phyloP scores from a whole-genome alignment of 305 asterid genomes.

The Rubia tinctorum region DNA sequence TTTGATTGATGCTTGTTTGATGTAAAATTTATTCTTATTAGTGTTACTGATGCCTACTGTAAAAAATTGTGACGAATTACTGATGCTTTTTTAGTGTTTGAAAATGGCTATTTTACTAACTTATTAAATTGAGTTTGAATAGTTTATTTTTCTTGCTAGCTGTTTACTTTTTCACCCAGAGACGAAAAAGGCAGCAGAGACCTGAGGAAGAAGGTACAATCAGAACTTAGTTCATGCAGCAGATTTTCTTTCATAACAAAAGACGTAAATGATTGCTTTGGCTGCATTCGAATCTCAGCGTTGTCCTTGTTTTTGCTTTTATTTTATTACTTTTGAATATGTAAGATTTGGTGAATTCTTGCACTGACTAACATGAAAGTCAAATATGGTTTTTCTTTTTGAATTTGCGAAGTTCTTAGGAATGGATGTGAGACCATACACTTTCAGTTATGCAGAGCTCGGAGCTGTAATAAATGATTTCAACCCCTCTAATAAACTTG shows the following conservation, averaged over 20 bases:
- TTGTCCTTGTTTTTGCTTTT: not conserved
- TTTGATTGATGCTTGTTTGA: too few species aligned
- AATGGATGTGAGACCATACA: conserved; percentile 62
- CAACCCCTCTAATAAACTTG: conserved; percentile 54
- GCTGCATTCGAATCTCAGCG: not conserved
- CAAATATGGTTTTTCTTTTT: not conserved
- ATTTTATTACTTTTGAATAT: not conserved
- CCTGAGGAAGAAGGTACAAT: conserved; percentile 54
- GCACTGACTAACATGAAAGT: not conserved
- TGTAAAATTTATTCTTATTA: too few species aligned
- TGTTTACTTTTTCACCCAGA: conserved; percentile 28
- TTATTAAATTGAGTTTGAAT: too few species aligned
- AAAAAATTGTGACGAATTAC: too few species aligned
- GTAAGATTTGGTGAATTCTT: not conserved
- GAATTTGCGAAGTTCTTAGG: conserved; percentile 55
- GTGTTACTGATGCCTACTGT: too few species aligned
- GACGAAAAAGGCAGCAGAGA: conserved; percentile 39
- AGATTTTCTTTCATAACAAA: not conserved
- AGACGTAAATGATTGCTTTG: not conserved
- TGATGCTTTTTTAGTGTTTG: too few species aligned
- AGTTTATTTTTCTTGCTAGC: too few species aligned
- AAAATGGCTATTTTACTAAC: too few species aligned
- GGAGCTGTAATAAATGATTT: conserved; percentile 62
- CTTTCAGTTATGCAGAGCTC: conserved; percentile 61
- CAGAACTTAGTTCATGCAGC: too few species aligned